A percentile compares a stretch with the other conserved stretches of the same genome.
Conservation (phyloP, 2,329 filamentous ascomycete species). For the Furcasterigmium furcatum region DNA sequence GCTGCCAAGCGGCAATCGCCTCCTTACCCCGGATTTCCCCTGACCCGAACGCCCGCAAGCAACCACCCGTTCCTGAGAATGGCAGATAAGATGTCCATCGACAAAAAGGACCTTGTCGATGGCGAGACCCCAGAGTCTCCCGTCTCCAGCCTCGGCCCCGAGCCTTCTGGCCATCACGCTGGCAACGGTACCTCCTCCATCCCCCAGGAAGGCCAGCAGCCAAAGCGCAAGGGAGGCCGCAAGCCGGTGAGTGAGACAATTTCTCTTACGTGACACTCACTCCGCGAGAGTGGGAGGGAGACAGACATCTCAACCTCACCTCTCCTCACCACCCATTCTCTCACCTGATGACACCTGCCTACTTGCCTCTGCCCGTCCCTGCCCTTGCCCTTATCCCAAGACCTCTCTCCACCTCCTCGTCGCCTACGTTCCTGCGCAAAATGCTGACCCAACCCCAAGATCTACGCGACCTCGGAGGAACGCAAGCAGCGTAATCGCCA, state of each 20-base stretch:
- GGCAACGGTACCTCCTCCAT: constrained; percentile 23
- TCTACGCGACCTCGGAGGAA: constrained; percentile 98
- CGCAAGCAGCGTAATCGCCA: constrained; percentile 96
- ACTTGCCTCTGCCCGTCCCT: not conserved
- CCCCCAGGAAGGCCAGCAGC: constrained; percentile 56
- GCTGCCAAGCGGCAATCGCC: constrained; percentile 7
- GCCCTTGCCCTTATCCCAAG: constrained; percentile 1
- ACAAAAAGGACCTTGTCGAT: constrained; percentile 53
- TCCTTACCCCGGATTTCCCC: constrained; percentile 7
- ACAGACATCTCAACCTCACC: too few species aligned
- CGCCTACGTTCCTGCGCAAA: too few species aligned
- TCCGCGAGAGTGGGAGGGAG: too few species aligned
- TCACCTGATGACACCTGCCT: constrained; percentile 1
- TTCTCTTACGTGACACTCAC: not conserved
- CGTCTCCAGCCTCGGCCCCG: constrained; percentile 58
- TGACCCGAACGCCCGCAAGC: constrained; percentile 16
- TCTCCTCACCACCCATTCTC: constrained; percentile 8
- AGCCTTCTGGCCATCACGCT: constrained; percentile 29
- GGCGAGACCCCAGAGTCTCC: constrained; percentile 61
- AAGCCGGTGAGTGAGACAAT: constrained; percentile 77
- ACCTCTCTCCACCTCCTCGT: constrained; percentile 6
- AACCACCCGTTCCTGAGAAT: constrained; percentile 35
- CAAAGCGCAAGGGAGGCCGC: constrained; percentile 95
- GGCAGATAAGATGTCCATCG: constrained; percentile 67
- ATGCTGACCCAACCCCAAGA: constrained; percentile 50